Evolutionary conservation across 768 basidiomycete genomes (phyloP).

Genomic region (Serendipita sp.): DNA sequence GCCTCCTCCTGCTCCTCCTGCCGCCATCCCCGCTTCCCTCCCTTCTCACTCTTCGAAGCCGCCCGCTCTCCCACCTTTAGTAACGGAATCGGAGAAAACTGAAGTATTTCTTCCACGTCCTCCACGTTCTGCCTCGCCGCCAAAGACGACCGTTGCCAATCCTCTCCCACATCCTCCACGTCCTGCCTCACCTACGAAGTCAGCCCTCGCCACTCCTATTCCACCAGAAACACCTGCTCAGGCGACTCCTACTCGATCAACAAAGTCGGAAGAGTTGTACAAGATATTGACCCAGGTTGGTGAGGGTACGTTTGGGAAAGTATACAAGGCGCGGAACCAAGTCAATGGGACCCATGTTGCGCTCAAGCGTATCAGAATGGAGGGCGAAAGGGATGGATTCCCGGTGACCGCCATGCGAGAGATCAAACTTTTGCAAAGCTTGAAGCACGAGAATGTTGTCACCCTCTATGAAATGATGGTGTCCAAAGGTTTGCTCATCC

Average conservation of each 20-base stretch:
- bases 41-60: not conserved
- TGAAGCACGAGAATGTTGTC: slow-evolving; percentile 81
- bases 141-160: not conserved
- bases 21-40: not conserved
- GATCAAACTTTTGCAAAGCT: slow-evolving; percentile 87
- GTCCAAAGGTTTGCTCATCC: slow-evolving; percentile 52
- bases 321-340: slow-evolving; percentile 84
- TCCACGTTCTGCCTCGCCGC: not conserved
- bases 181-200: not conserved
- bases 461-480: slow-evolving; percentile 97
- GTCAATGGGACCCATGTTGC: slow-evolving; percentile 67
- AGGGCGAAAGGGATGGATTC: slow-evolving; percentile 92
- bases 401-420: slow-evolving; percentile 98
- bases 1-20: too few relatives aligned
- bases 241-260: not conserved
- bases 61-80: not conserved
- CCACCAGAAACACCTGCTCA: not conserved
- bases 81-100: not conserved
- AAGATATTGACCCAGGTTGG: slow-evolving; percentile 85
- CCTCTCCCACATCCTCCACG: not conserved
- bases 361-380: slow-evolving; percentile 94
- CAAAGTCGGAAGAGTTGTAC: slow-evolving; percentile 41
- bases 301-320: slow-evolving; percentile 97
- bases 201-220: not conserved
- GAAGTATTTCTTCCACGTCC: not conserved